Evolutionary conservation across 495 filamentous ascomycete species (phyloP).

Genomic region (Chaetomium tenue): DNA sequence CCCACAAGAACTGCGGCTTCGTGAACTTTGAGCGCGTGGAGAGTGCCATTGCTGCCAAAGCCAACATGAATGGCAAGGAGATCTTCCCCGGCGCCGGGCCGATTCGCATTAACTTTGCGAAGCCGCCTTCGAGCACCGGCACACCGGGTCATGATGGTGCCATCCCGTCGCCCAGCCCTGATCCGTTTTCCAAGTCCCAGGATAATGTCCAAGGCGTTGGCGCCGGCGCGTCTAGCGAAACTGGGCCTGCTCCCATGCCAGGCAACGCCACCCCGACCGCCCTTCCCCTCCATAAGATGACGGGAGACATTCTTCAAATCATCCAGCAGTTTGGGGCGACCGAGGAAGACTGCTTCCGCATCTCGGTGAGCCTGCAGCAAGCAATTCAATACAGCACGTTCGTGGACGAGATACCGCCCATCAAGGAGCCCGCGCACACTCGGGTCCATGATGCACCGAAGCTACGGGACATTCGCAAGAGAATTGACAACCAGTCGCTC

Average conservation of each 20-base stretch:
- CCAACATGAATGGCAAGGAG: slow-evolving; percentile 88
- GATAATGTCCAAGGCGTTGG: slow-evolving; percentile 40
- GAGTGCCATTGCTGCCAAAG: slow-evolving; percentile 84
- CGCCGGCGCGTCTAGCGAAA: slow-evolving; percentile 48
- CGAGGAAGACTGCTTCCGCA: slow-evolving; percentile 72
- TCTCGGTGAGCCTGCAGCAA: slow-evolving; percentile 67
- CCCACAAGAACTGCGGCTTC: slow-evolving; percentile 98
- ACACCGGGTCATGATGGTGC: slow-evolving; percentile 80
- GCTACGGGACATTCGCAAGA: slow-evolving; percentile 92
- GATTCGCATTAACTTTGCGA: slow-evolving; percentile 93
- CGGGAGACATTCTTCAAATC: slow-evolving; percentile 78
- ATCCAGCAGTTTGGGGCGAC: slow-evolving; percentile 85
- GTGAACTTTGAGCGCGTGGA: slow-evolving; percentile 93
- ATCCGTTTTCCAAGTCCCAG: slow-evolving; percentile 64
- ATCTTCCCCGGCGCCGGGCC: slow-evolving; percentile 97
- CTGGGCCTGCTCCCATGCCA: slow-evolving; percentile 37
- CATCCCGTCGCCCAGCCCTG: slow-evolving; percentile 93
- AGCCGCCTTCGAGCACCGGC: slow-evolving; percentile 82
- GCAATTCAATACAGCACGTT: slow-evolving; percentile 73
- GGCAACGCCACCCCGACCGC: slow-evolving; percentile 59
- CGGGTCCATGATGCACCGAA: slow-evolving; percentile 93
- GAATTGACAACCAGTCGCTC: slow-evolving; percentile 90
- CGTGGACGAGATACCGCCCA: slow-evolving; percentile 79
- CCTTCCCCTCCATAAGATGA: slow-evolving; percentile 70
- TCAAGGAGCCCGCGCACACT: slow-evolving; percentile 85